Evolutionary conservation across 108 stramenopile genomes (phyloP).

Genomic region (Stephanodiscus minutulus): DNA sequence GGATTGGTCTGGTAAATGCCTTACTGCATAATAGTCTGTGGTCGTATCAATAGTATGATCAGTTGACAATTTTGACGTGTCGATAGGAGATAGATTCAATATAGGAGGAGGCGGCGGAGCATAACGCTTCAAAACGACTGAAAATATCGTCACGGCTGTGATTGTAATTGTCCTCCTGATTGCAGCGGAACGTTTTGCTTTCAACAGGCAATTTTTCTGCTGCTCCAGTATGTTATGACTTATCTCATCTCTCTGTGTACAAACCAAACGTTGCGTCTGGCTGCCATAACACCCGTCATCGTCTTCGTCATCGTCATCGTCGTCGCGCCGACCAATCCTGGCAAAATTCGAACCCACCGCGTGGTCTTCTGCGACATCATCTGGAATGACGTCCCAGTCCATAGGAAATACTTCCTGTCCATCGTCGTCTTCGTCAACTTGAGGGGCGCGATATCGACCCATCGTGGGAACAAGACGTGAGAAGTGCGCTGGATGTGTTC

Average conservation of each 20-base stretch:
- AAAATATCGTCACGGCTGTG: constrained; percentile 13
- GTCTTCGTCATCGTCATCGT: constrained; percentile 10
- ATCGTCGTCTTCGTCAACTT: constrained; percentile 13
- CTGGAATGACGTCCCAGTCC: constrained; percentile 44
- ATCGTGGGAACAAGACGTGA: constrained; percentile 9
- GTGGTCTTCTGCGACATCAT: constrained; percentile 6
- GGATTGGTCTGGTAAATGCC: background rate
- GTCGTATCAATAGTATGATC: background rate
- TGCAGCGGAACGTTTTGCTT: background rate
- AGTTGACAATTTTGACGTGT: background rate
- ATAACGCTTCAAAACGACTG: constrained; percentile 22
- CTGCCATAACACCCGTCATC: background rate
- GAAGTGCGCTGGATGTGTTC: too few relatives aligned
- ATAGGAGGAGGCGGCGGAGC: constrained; percentile 49
- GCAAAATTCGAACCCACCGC: background rate
- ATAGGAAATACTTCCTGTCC: constrained; percentile 13
- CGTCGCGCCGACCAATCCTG: background rate
- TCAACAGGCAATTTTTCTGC: background rate
- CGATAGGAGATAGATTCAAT: background rate
- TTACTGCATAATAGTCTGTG: background rate
- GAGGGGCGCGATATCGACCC: constrained; percentile 39
- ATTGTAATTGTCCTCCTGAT: constrained; percentile 5
- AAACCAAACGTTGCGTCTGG: background rate
- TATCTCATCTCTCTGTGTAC: background rate
- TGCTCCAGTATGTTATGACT: background rate